These are phyloP conservation scores for Isoetes taiwanensis DNA, from an alignment of 75 land plant genomes.

Conservation along the genomic window DNA sequence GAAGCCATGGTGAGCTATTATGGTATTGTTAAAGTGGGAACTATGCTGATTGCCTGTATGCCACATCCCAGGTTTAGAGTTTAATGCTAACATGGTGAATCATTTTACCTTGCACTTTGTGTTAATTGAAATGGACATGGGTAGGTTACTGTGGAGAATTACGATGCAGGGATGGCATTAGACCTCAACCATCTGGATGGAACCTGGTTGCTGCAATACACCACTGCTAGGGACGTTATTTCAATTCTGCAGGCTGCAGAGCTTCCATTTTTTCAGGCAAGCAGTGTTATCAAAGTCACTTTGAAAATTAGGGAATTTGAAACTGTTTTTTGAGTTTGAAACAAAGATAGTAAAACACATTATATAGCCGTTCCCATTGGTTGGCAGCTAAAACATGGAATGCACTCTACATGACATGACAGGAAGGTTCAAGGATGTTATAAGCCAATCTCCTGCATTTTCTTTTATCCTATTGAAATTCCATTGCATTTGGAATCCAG, in stretches of 20 bases:
- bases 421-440: too few species aligned
- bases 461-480: too few species aligned
- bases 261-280: slow-evolving; percentile 71
- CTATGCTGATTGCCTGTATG: background rate
- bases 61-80: background rate
- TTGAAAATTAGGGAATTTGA: too few species aligned
- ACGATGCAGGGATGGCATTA: slow-evolving; percentile 42
- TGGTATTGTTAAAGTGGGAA: background rate
- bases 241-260: slow-evolving; percentile 53
- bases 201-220: slow-evolving; percentile 89
- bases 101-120: background rate
- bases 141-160: slow-evolving; percentile 76
- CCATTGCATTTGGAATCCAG: too few species aligned
- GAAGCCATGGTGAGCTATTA: slow-evolving; percentile 57
- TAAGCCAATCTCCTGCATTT: too few species aligned
- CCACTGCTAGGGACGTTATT: slow-evolving; percentile 86
- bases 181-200: slow-evolving; percentile 58
- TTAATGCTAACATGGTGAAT: background rate
- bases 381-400: too few species aligned
- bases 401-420: too few species aligned
- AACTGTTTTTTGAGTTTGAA: too few species aligned
- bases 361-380: too few species aligned
- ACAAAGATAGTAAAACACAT: too few species aligned
- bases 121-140: background rate
- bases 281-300: too few species aligned